Base-by-base conservation (phyloP, 306 rosid genomes). In the Ceratonia siliqua region DNA sequence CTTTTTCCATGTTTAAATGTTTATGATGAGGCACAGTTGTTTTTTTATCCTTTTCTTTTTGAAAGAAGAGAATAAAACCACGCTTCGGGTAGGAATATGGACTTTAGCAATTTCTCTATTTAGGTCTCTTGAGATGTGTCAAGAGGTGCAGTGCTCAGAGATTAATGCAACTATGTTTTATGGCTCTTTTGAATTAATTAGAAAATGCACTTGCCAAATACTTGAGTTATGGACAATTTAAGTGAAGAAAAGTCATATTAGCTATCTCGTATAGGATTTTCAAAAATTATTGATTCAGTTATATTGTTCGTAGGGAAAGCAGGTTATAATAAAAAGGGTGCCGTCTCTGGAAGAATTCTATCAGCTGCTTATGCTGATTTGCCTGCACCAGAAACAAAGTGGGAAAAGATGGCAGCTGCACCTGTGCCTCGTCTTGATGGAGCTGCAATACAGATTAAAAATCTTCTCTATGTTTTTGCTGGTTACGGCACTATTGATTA, bases 391-490 rank as follows among this genome's bases (percentile, higher is more conserved):
- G 78, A 84, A 22, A 71, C 90, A 41, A 46, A 59, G 45, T 92
- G 98, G 96, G 82, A 93, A 66, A 82, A 85, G 64, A 90, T 90
- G 91, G 75, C 89, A 7, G 62, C 90, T 8, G 85, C 95, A 3
- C 96, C 98, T 0, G 92, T 92, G 28, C 92, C 98, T 35, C 96
- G 94, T 43, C 88, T 90, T 8, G 98, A 93, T 74, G 98, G 96
- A 14, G 88, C 91, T 46, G 92, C 96, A 4, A 82, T 90, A 66
- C 98, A 93, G 89, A 90, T 93, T 56, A 85, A 82, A 18, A 61
- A 90, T 83, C 91, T 79, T 13, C 80, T 93, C 15, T 93, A 79
- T 17, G 95, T 89, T 15, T 93, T 93, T 45, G 94, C 98, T 5
- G 96, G 98, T 15, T 93, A 93, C 35, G 96, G 90, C 30, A 79